Percentiles rank a stretch among this genome's conserved stretches.
Evolutionary conservation across 805 yeast species (phyloP).

Genomic region (Priceomyces medius): DNA sequence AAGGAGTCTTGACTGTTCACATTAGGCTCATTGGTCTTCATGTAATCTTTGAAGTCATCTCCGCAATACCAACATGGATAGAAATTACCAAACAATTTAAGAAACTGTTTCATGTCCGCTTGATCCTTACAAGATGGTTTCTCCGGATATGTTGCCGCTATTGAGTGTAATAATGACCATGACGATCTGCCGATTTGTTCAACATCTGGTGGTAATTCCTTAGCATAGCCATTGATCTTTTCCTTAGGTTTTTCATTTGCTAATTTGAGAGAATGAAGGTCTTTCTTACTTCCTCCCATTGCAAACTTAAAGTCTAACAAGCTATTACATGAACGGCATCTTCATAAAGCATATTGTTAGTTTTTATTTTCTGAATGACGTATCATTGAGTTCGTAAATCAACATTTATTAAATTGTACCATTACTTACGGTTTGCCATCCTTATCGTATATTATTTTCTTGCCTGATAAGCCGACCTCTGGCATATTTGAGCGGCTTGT

Average conservation of each 20-base stretch:
- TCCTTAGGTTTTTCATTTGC: slow-evolving; percentile 6
- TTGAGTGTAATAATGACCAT: slow-evolving; percentile 88
- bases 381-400: too few relatives aligned
- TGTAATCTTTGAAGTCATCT: slow-evolving; percentile 69
- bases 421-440: slow-evolving; percentile 88
- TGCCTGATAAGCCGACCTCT: slow-evolving; percentile 56
- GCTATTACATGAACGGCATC: slow-evolving; percentile 87
- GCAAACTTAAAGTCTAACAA: slow-evolving; percentile 77
- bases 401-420: neutral
- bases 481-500: slow-evolving; percentile 26
- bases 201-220: slow-evolving; percentile 85
- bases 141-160: slow-evolving; percentile 87
- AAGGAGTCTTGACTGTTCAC: slow-evolving; percentile 71
- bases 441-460: slow-evolving; percentile 72
- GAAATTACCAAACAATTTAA: slow-evolving; percentile 67
- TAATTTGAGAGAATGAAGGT: slow-evolving; percentile 4
- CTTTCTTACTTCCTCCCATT: slow-evolving; percentile 16
- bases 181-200: slow-evolving; percentile 76
- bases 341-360: slow-evolving; percentile 17
- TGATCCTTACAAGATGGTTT: slow-evolving; percentile 62
- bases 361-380: neutral
- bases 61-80: slow-evolving; percentile 97
- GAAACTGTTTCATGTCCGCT: slow-evolving; percentile 66
- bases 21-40: slow-evolving; percentile 52
- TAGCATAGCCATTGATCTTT: slow-evolving; percentile 6